Conservation (phyloP, 2,329 filamentous ascomycete species). For the Pyricularia pennisetigena region DNA sequence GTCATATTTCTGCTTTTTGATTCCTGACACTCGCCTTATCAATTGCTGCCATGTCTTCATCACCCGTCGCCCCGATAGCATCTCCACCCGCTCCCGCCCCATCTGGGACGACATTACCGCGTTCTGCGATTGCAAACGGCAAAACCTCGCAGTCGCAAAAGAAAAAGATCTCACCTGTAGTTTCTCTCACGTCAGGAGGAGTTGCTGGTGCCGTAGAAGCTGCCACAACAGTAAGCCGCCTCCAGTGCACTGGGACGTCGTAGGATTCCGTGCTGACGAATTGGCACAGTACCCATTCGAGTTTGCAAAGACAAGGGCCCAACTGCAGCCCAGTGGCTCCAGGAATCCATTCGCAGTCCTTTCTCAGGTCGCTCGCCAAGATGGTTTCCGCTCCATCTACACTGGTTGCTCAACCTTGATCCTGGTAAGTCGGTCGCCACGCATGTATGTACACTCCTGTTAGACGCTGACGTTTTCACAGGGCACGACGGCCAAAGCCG, state of each 20-base stretch:
- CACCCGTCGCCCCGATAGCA: neutral
- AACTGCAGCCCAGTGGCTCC: constrained; percentile 28
- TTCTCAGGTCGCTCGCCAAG: constrained; percentile 38
- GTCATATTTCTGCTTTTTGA: neutral
- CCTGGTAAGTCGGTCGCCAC: constrained; percentile 18
- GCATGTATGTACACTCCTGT: neutral
- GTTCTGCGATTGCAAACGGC: neutral
- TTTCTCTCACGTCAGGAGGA: constrained; percentile 40
- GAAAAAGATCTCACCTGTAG: constrained; percentile 20
- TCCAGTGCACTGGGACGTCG: too few species aligned
- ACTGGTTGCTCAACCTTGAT: constrained; percentile 53
- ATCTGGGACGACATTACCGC: neutral
- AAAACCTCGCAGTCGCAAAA: neutral
- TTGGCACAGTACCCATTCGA: constrained; percentile 48
- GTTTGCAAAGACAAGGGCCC: constrained; percentile 56
- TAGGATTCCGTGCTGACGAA: neutral
- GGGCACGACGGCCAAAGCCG: constrained; percentile 55
- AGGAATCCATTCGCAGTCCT: constrained; percentile 51
- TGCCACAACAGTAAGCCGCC: constrained; percentile 28
- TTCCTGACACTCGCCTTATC: neutral
- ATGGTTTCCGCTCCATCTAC: constrained; percentile 49
- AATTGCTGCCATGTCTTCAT: neutral
- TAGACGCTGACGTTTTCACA: neutral
- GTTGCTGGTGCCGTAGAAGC: constrained; percentile 44
- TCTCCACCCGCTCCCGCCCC: neutral